phyloP scores from a whole-genome alignment of 2,329 filamentous ascomycete genomes.

The Fusarium nisikadoi region DNA sequence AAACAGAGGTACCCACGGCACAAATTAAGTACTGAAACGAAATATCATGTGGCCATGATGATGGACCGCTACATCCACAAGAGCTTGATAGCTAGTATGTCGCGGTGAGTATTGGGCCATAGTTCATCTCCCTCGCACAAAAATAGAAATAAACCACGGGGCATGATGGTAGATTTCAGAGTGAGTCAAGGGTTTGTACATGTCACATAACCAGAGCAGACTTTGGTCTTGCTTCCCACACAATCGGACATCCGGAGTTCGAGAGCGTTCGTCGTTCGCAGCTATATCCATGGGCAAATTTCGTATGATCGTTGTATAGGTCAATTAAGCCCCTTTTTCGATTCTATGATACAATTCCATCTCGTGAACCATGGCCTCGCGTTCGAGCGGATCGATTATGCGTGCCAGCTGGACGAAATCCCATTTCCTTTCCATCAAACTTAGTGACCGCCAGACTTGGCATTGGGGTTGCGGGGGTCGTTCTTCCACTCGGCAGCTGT shows the following conservation, averaged over 20 bases:
- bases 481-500: slow-evolving; percentile 95
- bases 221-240: not conserved
- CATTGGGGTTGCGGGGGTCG: slow-evolving; percentile 87
- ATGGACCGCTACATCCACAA: slow-evolving; percentile 77
- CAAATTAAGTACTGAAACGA: not conserved
- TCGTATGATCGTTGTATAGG: slow-evolving; percentile 42
- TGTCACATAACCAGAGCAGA: slow-evolving; percentile 5
- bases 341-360: slow-evolving; percentile 58
- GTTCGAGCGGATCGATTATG: slow-evolving; percentile 44
- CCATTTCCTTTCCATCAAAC: slow-evolving; percentile 31
- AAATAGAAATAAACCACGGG: slow-evolving; percentile 84
- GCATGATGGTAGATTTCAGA: slow-evolving; percentile 76
- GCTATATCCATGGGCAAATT: not conserved
- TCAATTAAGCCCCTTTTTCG: slow-evolving; percentile 50
- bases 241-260: slow-evolving; percentile 8
- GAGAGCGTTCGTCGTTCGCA: not conserved
- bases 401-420: slow-evolving; percentile 38
- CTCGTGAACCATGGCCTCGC: slow-evolving; percentile 37
- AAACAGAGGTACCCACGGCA: not conserved
- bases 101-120: slow-evolving; percentile 74
- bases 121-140: slow-evolving; percentile 79
- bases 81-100: slow-evolving; percentile 58
- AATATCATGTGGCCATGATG: slow-evolving; percentile 65
- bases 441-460: slow-evolving; percentile 62
- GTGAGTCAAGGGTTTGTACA: slow-evolving; percentile 73